Evolutionary conservation across 257 asterid species (phyloP).

Genomic region (Solanum paucissectum): DNA sequence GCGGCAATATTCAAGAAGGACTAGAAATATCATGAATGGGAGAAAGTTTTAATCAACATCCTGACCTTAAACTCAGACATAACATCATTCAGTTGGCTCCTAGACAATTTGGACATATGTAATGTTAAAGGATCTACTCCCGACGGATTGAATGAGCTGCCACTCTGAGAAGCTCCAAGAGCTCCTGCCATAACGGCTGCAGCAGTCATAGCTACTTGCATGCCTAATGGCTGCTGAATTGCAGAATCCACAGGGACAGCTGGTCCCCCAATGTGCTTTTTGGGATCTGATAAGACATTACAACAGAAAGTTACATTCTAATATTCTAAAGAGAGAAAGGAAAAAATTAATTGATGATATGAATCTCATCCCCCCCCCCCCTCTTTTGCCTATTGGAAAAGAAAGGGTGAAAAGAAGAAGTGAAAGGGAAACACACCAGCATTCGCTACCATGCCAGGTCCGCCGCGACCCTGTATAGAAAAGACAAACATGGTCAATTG

Average conservation of each 20-base stretch:
- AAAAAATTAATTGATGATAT: not conserved
- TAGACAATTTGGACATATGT: conserved; percentile 80
- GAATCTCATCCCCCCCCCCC: not conserved
- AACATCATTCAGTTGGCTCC: conserved; percentile 61
- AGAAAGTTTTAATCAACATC: conserved; percentile 5
- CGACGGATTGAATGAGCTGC: conserved; percentile 30
- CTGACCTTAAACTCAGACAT: conserved; percentile 68
- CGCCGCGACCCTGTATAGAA: conserved; percentile 81
- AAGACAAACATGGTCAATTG: not conserved
- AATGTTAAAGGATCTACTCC: conserved; percentile 73
- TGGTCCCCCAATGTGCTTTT: conserved; percentile 53
- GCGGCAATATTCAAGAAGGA: not conserved
- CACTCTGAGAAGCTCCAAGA: conserved; percentile 68
- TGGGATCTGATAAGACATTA: conserved; percentile 32
- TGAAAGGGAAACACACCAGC: conserved; percentile 36
- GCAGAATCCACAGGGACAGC: conserved; percentile 38
- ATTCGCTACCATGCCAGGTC: conserved; percentile 63
- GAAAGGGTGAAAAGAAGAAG: not conserved
- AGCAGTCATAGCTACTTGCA: conserved; percentile 69
- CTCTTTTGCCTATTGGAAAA: not conserved
- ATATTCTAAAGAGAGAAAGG: not conserved
- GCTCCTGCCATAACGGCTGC: conserved; percentile 83
- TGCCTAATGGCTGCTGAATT: conserved; percentile 73
- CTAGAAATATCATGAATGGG: not conserved
- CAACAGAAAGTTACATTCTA: not conserved